Conservation (phyloP, 192 early-diverging fungal species). For the Allomyces arbusculus region DNA sequence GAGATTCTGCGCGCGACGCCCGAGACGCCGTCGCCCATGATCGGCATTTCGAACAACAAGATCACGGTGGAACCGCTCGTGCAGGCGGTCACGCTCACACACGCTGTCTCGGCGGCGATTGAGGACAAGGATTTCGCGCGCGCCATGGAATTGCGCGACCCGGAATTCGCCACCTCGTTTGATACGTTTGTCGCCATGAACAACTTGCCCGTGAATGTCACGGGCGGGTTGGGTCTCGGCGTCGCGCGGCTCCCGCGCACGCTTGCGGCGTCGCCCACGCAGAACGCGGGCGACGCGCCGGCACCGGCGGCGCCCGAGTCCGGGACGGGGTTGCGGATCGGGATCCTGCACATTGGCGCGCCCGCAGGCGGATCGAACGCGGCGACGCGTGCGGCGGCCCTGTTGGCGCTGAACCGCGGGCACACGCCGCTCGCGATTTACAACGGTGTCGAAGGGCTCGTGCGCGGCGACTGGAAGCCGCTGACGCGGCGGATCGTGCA, state of each 20-base stretch:
- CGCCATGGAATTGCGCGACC: constrained; percentile 79
- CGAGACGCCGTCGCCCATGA: constrained; percentile 75
- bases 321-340: constrained; percentile 45
- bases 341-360: constrained; percentile 81
- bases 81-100: constrained; percentile 79
- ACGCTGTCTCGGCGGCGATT: constrained; percentile 69
- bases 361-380: constrained; percentile 97
- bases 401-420: constrained; percentile 67
- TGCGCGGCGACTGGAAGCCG: constrained; percentile 56
- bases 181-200: constrained; percentile 25
- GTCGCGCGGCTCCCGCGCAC: too few relatives aligned
- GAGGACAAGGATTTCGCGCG: constrained; percentile 55
- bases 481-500: constrained; percentile 67
- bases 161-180: constrained; percentile 43
- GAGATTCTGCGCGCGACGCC: constrained; percentile 69
- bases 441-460: constrained; percentile 82
- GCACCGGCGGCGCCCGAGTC: background rate
- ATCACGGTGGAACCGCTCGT: constrained; percentile 67
- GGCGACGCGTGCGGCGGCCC: constrained; percentile 69
- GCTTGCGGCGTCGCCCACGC: too few relatives aligned
- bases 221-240: too few relatives aligned
- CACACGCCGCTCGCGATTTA: constrained; percentile 69
- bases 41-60: constrained; percentile 78
- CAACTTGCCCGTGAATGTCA: constrained; percentile 1
- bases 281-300: too few relatives aligned